Percentiles rank a stretch among this genome's conserved stretches.
Evolutionary conservation across 139 green algal species (phyloP).

Genomic region (Chlamydomonas applanata): DNA sequence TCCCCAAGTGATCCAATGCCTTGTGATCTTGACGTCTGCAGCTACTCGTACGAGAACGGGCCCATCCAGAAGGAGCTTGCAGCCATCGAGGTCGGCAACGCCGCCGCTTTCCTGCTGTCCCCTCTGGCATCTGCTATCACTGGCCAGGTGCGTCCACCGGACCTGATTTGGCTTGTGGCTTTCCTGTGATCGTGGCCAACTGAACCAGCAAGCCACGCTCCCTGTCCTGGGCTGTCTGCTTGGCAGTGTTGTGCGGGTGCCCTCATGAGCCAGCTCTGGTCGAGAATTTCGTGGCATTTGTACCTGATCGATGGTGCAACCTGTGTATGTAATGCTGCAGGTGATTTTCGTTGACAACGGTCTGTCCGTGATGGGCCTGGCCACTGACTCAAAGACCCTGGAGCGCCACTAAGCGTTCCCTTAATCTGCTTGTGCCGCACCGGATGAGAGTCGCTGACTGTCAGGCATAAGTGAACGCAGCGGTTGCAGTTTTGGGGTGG

Average conservation of each 20-base stretch:
- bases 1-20: too few species aligned
- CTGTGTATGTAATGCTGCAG: neutral
- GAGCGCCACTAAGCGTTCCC: neutral
- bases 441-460: too few species aligned
- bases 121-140: slow-evolving; percentile 89
- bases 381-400: slow-evolving; percentile 76
- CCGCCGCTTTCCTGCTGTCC: slow-evolving; percentile 91
- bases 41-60: slow-evolving; percentile 88
- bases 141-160: slow-evolving; percentile 21
- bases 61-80: slow-evolving; percentile 94
- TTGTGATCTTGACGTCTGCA: slow-evolving; percentile 21
- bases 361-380: slow-evolving; percentile 93
- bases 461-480: too few species aligned
- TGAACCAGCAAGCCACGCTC: too few species aligned
- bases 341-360: slow-evolving; percentile 93
- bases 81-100: slow-evolving; percentile 74
- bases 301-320: neutral
- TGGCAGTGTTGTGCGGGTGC: too few species aligned
- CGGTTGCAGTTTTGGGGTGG: too few species aligned
- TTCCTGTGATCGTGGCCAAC: too few species aligned
- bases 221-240: too few species aligned
- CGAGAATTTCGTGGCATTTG: too few species aligned
- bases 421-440: too few species aligned
- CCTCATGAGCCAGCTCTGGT: neutral
- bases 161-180: too few species aligned